A percentile compares a stretch with the other conserved stretches of the same genome.
Conservation (phyloP, 371 early-diverging fungal species). For the Apophysomyces variabilis region DNA sequence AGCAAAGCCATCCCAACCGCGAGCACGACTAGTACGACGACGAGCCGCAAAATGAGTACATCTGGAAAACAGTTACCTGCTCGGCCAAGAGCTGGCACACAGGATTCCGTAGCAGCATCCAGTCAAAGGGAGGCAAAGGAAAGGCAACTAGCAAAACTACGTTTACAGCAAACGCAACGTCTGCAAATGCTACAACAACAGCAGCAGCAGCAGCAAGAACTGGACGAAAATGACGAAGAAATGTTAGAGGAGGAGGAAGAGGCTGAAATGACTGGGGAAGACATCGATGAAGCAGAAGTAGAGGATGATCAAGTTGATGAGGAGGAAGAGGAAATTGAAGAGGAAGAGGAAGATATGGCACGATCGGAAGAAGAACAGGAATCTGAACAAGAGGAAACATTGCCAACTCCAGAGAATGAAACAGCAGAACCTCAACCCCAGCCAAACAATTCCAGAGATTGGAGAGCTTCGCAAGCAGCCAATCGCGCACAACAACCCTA, state of each 20-base stretch:
- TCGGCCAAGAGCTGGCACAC: constrained; percentile 31
- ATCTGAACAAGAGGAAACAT: constrained; percentile 10
- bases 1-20: constrained; percentile 20
- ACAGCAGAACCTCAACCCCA: background rate
- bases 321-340: constrained; percentile 19
- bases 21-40: constrained; percentile 19
- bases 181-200: constrained; percentile 23
- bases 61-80: constrained; percentile 15
- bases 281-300: constrained; percentile 13
- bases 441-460: constrained; percentile 11
- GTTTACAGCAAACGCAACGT: constrained; percentile 22
- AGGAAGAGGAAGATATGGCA: constrained; percentile 4
- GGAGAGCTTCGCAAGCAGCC: constrained; percentile 20
- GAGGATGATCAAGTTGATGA: constrained; percentile 12
- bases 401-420: background rate
- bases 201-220: constrained; percentile 21
- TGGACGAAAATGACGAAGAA: constrained; percentile 16
- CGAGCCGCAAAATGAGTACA: constrained; percentile 14
- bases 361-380: constrained; percentile 17
- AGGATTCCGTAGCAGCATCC: constrained; percentile 19
- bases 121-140: constrained; percentile 20
- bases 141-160: constrained; percentile 27
- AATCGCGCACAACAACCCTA: constrained; percentile 31
- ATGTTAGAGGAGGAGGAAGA: constrained; percentile 3
- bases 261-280: constrained; percentile 1